Percentiles rank a stretch among this genome's conserved stretches.
Conservation (phyloP, 2,329 filamentous ascomycete genomes). For the Ceratocystiopsis brevicomis region DNA sequence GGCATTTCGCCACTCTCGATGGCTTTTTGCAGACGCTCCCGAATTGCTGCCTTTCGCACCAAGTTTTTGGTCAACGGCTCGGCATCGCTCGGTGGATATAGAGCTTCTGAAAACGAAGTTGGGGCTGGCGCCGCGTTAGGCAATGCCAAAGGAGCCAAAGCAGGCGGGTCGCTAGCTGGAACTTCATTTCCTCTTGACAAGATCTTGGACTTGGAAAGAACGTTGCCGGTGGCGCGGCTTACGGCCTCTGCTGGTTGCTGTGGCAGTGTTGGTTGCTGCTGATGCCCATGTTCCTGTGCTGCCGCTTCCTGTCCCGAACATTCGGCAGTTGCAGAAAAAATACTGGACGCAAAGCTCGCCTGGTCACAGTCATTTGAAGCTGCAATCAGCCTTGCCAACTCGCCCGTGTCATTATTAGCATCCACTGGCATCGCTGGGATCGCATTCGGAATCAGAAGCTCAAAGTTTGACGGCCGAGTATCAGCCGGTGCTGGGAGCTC, state of each 20-base stretch:
- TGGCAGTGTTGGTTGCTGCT: constrained; percentile 2
- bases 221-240: neutral
- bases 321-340: neutral
- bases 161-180: constrained; percentile 30
- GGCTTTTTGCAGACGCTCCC: constrained; percentile 38
- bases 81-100: constrained; percentile 25
- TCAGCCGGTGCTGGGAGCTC: neutral
- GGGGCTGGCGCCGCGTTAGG: constrained; percentile 13
- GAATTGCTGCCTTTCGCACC: constrained; percentile 43
- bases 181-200: constrained; percentile 1
- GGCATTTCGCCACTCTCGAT: constrained; percentile 71
- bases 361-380: neutral
- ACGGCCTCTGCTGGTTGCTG: constrained; percentile 1
- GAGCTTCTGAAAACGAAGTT: constrained; percentile 19
- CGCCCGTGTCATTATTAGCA: constrained; percentile 2
- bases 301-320: neutral
- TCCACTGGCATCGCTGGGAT: neutral
- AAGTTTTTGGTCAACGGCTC: constrained; percentile 40
- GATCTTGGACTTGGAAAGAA: neutral
- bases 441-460: neutral
- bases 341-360: neutral
- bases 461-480: neutral
- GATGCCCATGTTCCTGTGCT: neutral
- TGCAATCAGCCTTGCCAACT: constrained; percentile 3
- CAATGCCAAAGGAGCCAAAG: constrained; percentile 13